phyloP scores from a whole-genome alignment of 192 early-diverging fungal genomes.

The Podila clonocystis region DNA sequence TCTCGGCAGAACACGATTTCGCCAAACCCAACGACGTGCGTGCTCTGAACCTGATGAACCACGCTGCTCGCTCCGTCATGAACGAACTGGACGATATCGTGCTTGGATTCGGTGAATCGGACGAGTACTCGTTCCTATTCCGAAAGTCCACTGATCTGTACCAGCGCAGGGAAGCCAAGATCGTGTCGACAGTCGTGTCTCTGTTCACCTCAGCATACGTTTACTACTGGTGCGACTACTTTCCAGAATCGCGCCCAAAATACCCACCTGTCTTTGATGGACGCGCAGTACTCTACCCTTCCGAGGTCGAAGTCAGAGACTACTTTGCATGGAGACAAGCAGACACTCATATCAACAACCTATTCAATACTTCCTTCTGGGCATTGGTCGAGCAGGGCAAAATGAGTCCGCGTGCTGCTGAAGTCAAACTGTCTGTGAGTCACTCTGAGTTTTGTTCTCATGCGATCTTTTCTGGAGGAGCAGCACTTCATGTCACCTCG shows the following conservation, averaged over 20 bases:
- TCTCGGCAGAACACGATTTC: slow-evolving; percentile 80
- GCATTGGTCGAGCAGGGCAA: slow-evolving; percentile 79
- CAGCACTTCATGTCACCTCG: background rate
- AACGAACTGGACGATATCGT: slow-evolving; percentile 80
- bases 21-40: slow-evolving; percentile 82
- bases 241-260: slow-evolving; percentile 67
- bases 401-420: slow-evolving; percentile 74
- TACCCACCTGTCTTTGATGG: slow-evolving; percentile 94
- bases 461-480: background rate
- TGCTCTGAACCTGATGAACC: slow-evolving; percentile 86
- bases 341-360: slow-evolving; percentile 93
- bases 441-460: background rate
- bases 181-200: slow-evolving; percentile 82
- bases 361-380: slow-evolving; percentile 98
- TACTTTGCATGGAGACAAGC: slow-evolving; percentile 96
- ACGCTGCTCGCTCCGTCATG: slow-evolving; percentile 83
- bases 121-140: slow-evolving; percentile 82
- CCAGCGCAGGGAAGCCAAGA: slow-evolving; percentile 66
- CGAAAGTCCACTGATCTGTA: slow-evolving; percentile 34
- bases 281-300: slow-evolving; percentile 89
- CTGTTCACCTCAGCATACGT: slow-evolving; percentile 91
- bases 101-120: slow-evolving; percentile 92
- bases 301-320: slow-evolving; percentile 83
- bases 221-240: slow-evolving; percentile 81
- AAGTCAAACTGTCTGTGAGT: slow-evolving; percentile 74